Conservation (phyloP, 257 asterid species). For the Gentiana macrophylla region DNA sequence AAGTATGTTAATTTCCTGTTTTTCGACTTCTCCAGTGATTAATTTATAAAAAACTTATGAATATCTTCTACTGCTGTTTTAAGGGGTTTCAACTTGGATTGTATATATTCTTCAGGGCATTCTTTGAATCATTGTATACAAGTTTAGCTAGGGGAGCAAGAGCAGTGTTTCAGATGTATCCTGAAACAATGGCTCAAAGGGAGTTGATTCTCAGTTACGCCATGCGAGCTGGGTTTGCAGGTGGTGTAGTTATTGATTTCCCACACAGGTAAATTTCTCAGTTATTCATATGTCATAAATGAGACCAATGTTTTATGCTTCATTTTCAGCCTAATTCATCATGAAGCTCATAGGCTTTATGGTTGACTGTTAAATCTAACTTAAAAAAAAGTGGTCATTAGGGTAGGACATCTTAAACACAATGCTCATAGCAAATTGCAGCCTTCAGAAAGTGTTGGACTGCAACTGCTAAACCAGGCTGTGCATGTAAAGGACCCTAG, state of each 20-base stretch:
- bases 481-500: no score
- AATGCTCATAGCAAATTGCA: no score
- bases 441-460: no score
- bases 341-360: no score
- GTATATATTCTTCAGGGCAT: constrained; percentile 37
- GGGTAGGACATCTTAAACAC: no score
- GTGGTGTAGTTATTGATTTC: constrained; percentile 82
- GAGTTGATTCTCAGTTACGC: constrained; percentile 82
- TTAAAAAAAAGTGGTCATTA: no score
- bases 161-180: constrained; percentile 88
- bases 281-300: no score
- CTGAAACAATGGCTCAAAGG: constrained; percentile 81
- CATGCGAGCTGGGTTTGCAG: constrained; percentile 95
- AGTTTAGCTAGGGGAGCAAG: constrained; percentile 88
- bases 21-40: constrained; percentile 1
- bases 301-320: no score
- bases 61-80: not conserved
- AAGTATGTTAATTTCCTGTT: constrained; percentile 43
- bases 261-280: constrained; percentile 63
- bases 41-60: not conserved
- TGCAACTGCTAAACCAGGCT: no score
- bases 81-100: constrained; percentile 4
- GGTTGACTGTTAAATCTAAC: no score
- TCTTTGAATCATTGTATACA: constrained; percentile 80
- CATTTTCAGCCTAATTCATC: no score